A percentile compares a stretch with the other conserved stretches of the same genome.
Conservation (phyloP, 345 rosid genomes). For the Microcos paniculata region DNA sequence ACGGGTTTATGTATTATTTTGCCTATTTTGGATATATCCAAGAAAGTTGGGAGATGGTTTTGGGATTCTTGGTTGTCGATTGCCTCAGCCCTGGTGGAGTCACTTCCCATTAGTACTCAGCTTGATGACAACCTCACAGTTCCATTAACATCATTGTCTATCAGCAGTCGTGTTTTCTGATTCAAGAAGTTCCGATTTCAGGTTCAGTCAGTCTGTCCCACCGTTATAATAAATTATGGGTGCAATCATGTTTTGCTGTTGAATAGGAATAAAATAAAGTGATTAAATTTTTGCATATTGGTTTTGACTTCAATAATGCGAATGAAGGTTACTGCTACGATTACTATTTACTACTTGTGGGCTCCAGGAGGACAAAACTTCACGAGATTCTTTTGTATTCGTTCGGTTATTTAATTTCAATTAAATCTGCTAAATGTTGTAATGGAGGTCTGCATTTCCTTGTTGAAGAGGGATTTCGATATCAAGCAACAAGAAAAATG, state of each 20-base stretch:
- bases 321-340: too few species aligned
- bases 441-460: not conserved
- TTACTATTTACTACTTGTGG: not conserved
- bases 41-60: constrained; percentile 47
- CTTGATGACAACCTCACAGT: constrained; percentile 94
- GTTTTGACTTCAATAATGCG: too few species aligned
- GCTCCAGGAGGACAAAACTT: not conserved
- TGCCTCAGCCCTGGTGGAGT: constrained; percentile 78
- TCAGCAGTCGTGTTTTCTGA: constrained; percentile 58
- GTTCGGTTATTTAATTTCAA: not conserved
- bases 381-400: not conserved
- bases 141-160: constrained; percentile 54
- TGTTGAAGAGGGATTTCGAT: not conserved
- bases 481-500: not conserved
- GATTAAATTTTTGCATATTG: too few species aligned
- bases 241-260: too few species aligned
- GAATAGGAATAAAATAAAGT: too few species aligned
- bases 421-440: not conserved
- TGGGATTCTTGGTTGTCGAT: constrained; percentile 59
- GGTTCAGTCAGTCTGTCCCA: too few species aligned
- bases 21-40: constrained; percentile 61
- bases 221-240: too few species aligned
- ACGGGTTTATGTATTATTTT: constrained; percentile 74
- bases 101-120: constrained; percentile 70
- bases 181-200: not conserved